phyloP scores from a whole-genome alignment of 208 protist genomes.

The Acanthamoeba lugdunensis region DNA sequence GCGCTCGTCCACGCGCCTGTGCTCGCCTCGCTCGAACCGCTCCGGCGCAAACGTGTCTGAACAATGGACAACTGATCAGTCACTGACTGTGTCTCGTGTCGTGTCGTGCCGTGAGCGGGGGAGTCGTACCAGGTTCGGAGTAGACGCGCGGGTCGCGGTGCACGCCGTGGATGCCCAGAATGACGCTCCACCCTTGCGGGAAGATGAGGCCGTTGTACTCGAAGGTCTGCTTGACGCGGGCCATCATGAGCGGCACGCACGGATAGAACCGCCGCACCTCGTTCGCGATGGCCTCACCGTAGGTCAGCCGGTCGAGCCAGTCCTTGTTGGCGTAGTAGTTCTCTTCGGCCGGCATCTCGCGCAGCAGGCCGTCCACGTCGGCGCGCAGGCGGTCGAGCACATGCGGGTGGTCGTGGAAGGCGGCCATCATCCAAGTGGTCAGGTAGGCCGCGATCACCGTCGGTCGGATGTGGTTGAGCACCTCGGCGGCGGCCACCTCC shows the following conservation, averaged over 20 bases:
- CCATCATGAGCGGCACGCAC: slow-evolving; percentile 36
- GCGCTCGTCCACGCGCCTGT: slow-evolving; percentile 13
- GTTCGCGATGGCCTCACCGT: not conserved
- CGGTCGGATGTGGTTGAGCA: slow-evolving; percentile 38
- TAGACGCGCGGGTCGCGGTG: slow-evolving; percentile 57
- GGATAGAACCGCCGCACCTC: slow-evolving; percentile 57
- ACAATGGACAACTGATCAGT: not conserved
- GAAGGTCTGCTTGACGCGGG: slow-evolving; percentile 3
- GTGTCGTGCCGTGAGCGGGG: too few species aligned
- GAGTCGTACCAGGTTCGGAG: not conserved
- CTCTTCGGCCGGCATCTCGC: not conserved
- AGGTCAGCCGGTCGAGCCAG: slow-evolving; percentile 19
- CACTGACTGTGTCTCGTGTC: not conserved
- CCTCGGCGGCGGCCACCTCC: not conserved
- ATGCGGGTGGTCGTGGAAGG: slow-evolving; percentile 20
- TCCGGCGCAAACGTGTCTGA: not conserved
- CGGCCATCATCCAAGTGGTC: not conserved
- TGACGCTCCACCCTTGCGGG: slow-evolving; percentile 4
- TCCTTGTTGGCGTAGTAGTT: slow-evolving; percentile 30
- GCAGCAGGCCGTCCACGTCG: not conserved
- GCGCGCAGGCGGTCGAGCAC: not conserved
- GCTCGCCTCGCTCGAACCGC: not conserved
- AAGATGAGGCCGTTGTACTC: slow-evolving; percentile 45
- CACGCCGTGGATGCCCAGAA: slow-evolving; percentile 20
- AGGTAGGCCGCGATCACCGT: slow-evolving; percentile 32